Percentiles rank a stretch among this genome's conserved stretches.
Conservation (phyloP, 2,329 filamentous ascomycete genomes). For the Lasiodiplodia gonubiensis region DNA sequence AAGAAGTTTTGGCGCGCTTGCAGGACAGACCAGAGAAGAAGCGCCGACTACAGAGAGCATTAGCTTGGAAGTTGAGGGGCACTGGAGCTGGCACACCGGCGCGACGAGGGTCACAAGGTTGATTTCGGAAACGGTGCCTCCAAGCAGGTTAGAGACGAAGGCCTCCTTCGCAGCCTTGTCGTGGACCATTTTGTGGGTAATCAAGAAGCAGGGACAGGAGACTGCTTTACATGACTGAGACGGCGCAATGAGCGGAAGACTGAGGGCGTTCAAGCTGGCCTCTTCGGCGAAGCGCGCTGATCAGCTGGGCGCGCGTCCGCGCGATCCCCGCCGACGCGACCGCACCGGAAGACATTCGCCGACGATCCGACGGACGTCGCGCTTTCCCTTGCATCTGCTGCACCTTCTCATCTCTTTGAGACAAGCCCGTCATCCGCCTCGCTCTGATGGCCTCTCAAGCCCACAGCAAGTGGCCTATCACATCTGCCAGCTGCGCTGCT, state of each 20-base stretch:
- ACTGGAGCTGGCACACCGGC: constrained; percentile 64
- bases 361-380: neutral
- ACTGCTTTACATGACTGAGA: constrained; percentile 2
- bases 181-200: constrained; percentile 26
- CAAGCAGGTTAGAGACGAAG: constrained; percentile 89
- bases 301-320: neutral
- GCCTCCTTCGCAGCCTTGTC: constrained; percentile 95
- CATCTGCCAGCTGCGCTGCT: neutral
- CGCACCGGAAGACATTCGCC: constrained; percentile 1
- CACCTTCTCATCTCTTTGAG: constrained; percentile 18
- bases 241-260: neutral
- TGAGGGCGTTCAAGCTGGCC: constrained; percentile 20
- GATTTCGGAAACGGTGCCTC: constrained; percentile 83
- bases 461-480: constrained; percentile 3
- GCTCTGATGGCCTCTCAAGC: neutral
- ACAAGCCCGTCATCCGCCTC: constrained; percentile 18
- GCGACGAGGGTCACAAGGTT: constrained; percentile 84
- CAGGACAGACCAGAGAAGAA: constrained; percentile 86
- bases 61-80: constrained; percentile 30
- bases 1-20: constrained; percentile 87
- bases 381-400: constrained; percentile 1
- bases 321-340: neutral
- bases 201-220: neutral
- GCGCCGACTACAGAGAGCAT: constrained; percentile 66
- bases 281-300: constrained; percentile 14